These are phyloP conservation scores for Fragaria ananassa DNA, from an alignment of 306 rosid genomes.

Conservation along the genomic window DNA sequence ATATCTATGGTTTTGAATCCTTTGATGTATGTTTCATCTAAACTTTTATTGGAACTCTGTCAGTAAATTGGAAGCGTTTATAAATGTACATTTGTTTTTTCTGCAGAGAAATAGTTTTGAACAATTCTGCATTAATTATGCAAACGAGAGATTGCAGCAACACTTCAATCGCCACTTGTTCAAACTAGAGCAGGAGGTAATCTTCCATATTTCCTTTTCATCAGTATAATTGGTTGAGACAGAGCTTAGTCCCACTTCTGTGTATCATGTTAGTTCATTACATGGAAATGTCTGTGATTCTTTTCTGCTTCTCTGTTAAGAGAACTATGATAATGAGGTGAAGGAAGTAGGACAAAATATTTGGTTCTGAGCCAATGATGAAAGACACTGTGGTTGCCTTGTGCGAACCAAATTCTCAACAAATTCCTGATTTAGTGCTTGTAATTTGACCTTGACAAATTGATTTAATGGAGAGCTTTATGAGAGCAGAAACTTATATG, in stretches of 20 bases:
- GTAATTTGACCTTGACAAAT: background rate
- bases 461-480: background rate
- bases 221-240: background rate
- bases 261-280: background rate
- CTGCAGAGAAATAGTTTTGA: slow-evolving; percentile 93
- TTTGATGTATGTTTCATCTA: slow-evolving; percentile 69
- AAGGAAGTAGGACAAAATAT: background rate
- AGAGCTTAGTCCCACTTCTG: background rate
- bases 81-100: slow-evolving; percentile 8
- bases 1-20: slow-evolving; percentile 98
- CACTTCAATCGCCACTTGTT: slow-evolving; percentile 98
- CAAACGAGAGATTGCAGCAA: slow-evolving; percentile 95
- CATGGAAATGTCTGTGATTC: background rate
- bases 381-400: background rate
- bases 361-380: background rate
- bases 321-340: background rate
- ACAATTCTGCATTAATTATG: slow-evolving; percentile 98
- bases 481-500: slow-evolving; percentile 3
- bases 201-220: slow-evolving; percentile 6
- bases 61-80: background rate
- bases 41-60: slow-evolving; percentile 7
- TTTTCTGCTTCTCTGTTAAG: background rate
- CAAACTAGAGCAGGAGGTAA: slow-evolving; percentile 99
- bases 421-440: background rate
- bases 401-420: background rate